phyloP scores from a whole-genome alignment of 2,329 filamentous ascomycete species.

The Geoglossum cookeanum region DNA sequence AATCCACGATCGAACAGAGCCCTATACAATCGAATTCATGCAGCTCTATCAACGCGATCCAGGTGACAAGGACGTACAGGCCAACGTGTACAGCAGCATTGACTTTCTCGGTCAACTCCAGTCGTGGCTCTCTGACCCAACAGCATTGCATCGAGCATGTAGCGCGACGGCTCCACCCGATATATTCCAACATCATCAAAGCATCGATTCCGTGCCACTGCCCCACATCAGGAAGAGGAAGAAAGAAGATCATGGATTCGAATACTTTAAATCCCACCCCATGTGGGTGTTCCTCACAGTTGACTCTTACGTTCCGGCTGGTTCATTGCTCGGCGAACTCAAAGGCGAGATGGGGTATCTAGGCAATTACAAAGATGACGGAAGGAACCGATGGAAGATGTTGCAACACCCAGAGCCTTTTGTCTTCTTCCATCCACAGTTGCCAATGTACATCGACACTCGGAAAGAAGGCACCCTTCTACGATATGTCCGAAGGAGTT shows the following conservation, averaged over 20 bases:
- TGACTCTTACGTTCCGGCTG: conserved; percentile 28
- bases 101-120: conserved; percentile 56
- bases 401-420: conserved; percentile 32
- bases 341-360: conserved; percentile 34
- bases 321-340: conserved; percentile 48
- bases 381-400: conserved; percentile 23
- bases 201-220: conserved; percentile 34
- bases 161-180: conserved; percentile 43
- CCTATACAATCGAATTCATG: conserved; percentile 58
- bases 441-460: conserved; percentile 87
- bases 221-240: conserved; percentile 33
- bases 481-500: conserved; percentile 82
- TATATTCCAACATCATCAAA: conserved; percentile 46
- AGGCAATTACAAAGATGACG: conserved; percentile 23
- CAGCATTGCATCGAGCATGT: conserved; percentile 46
- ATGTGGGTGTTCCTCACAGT: conserved; percentile 52
- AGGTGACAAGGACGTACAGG: conserved; percentile 28
- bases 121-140: conserved; percentile 58
- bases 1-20: conserved; percentile 43
- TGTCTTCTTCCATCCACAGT: conserved; percentile 53
- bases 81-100: conserved; percentile 63
- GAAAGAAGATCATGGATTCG: conserved; percentile 28
- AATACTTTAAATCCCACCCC: conserved; percentile 36
- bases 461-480: conserved; percentile 68
- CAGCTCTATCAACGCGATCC: conserved; percentile 49